A percentile compares a stretch with the other conserved stretches of the same genome.
Conservation (phyloP, 257 asterid species). For the Linaria vulgaris region DNA sequence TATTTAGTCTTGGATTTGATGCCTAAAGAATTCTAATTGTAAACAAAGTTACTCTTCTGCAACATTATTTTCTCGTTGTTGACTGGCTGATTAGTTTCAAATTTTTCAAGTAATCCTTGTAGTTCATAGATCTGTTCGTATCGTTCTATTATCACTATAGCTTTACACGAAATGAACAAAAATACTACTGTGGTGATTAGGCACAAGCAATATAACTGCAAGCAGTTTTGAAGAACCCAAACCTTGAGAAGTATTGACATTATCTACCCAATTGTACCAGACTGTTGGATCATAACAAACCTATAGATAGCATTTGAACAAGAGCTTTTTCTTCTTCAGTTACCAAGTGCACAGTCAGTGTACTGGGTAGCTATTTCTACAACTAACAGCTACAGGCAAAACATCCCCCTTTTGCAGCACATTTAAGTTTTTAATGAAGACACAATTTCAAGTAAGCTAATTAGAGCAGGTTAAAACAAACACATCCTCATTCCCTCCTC, state of each 20-base stretch:
- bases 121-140: no score
- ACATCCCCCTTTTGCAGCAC: not conserved
- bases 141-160: no score
- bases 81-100: no score
- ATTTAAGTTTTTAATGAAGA: not conserved
- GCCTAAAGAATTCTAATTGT: no score
- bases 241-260: not conserved
- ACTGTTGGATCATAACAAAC: conserved; percentile 6
- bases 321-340: not conserved
- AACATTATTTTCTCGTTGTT: no score
- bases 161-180: not conserved
- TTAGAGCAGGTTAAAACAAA: conserved; percentile 12
- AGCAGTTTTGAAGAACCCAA: conserved; percentile 7
- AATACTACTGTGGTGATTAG: not conserved
- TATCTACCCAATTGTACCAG: not conserved
- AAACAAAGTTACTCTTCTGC: no score
- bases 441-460: not conserved
- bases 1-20: no score
- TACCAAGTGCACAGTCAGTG: not conserved
- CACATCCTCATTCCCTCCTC: conserved; percentile 3
- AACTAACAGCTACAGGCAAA: not conserved
- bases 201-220: not conserved
- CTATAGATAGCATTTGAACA: no score
- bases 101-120: no score
- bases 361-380: not conserved